Evolutionary conservation across 1,284 basidiomycete genomes (phyloP).

Genomic region (Cutaneotrichosporon sp.): DNA sequence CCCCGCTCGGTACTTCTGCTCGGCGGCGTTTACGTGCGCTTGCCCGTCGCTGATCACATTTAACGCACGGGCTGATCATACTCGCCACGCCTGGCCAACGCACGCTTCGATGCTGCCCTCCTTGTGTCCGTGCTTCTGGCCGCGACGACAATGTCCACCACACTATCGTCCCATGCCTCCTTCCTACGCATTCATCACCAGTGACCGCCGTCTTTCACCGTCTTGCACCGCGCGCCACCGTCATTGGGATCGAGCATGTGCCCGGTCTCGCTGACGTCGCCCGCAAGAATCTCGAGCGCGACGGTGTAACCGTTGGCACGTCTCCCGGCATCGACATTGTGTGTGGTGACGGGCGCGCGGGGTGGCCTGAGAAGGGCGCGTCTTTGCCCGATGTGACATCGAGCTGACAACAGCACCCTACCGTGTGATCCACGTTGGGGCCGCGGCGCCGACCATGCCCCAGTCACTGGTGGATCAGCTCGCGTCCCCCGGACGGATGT

Average conservation of each 20-base stretch:
- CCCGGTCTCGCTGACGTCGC: conserved; percentile 68
- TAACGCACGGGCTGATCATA: too few relatives aligned
- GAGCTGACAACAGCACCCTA: conserved; percentile 59
- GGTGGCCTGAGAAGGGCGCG: conserved; percentile 40
- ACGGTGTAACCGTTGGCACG: conserved; percentile 51
- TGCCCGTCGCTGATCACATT: too few relatives aligned
- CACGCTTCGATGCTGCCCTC: too few relatives aligned
- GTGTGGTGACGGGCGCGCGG: conserved; percentile 73
- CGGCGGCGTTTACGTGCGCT: too few relatives aligned
- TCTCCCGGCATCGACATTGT: conserved; percentile 50
- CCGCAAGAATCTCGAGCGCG: conserved; percentile 60
- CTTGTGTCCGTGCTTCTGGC: not conserved
- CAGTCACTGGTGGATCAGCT: conserved; percentile 71
- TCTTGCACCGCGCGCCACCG: conserved; percentile 57
- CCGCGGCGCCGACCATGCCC: conserved; percentile 76
- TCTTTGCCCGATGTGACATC: not conserved
- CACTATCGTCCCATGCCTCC: not conserved
- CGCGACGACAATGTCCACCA: too few relatives aligned
- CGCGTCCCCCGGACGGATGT: conserved; percentile 79
- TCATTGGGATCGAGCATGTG: conserved; percentile 91
- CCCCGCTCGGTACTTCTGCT: too few relatives aligned
- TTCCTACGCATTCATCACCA: conserved; percentile 8
- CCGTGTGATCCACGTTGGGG: conserved; percentile 90
- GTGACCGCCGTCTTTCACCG: conserved; percentile 66
- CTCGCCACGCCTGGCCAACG: too few relatives aligned